Percentiles rank a stretch among this genome's conserved stretches.
Conservation (phyloP, 768 basidiomycete genomes). For the Suillus hirtellus region DNA sequence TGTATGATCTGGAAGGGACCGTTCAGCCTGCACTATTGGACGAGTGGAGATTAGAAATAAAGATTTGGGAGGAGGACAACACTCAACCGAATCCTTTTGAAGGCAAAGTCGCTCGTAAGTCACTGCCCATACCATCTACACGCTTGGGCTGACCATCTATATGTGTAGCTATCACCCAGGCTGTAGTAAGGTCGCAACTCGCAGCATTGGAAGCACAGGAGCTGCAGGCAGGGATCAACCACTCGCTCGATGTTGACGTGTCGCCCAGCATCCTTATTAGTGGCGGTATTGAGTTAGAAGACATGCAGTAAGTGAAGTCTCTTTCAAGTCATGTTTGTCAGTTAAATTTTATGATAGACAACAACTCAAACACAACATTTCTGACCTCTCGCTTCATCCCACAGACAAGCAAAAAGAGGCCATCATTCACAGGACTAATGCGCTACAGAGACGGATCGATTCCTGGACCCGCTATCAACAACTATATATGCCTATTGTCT, state of each 20-base stretch:
- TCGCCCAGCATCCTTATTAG: not conserved
- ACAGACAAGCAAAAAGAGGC: too few relatives aligned
- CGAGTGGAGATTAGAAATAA: not conserved
- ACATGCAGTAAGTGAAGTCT: not conserved
- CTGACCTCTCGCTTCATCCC: not conserved
- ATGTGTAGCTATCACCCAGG: not conserved
- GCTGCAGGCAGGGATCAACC: not conserved
- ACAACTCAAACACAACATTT: not conserved
- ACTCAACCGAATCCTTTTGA: not conserved
- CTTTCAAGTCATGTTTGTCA: not conserved
- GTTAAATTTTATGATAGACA: not conserved
- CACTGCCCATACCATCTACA: not conserved
- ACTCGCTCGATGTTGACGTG: not conserved
- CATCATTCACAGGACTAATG: not conserved
- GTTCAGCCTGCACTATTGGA: not conserved
- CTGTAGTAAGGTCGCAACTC: not conserved
- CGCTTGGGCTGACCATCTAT: not conserved
- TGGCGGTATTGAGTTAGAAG: not conserved
- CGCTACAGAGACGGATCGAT: not conserved
- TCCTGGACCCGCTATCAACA: not conserved
- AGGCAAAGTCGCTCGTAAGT: not conserved
- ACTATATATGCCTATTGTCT: too few relatives aligned
- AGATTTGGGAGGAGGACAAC: conserved; percentile 1
- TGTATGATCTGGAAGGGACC: not conserved
- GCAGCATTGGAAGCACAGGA: not conserved